Evolutionary conservation across 805 yeast genomes (phyloP).

Genomic region (Pichia cephalocereana): DNA sequence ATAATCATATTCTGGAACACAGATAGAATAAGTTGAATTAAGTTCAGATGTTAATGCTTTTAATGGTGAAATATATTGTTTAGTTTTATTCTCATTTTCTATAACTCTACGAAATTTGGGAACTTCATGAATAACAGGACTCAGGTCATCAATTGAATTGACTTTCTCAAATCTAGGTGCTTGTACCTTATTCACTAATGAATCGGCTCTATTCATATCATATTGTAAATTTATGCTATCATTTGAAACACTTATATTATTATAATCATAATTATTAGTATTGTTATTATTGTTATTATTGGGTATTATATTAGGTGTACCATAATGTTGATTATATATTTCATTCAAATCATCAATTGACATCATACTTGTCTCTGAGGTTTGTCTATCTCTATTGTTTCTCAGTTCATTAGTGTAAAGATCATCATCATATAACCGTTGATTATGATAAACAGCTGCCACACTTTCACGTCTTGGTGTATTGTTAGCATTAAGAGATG

Average conservation of each 20-base stretch:
- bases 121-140: constrained; percentile 49
- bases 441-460: constrained; percentile 17
- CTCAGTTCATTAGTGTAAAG: background rate
- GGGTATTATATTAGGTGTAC: background rate
- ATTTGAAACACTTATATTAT: background rate
- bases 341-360: background rate
- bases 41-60: constrained; percentile 70
- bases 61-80: constrained; percentile 66
- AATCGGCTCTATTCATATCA: background rate
- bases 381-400: background rate
- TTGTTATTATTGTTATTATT: background rate
- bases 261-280: background rate
- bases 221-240: background rate
- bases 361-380: background rate
- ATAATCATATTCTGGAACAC: constrained; percentile 79
- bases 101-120: constrained; percentile 62
- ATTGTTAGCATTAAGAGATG: constrained; percentile 1
- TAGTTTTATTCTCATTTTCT: constrained; percentile 30
- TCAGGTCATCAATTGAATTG: constrained; percentile 38
- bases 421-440: background rate
- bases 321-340: background rate
- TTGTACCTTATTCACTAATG: background rate
- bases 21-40: constrained; percentile 71
- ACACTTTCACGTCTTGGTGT: constrained; percentile 24
- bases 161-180: constrained; percentile 40